These are phyloP conservation scores for Pascua sp. DNA, from an alignment of 1,284 basidiomycete species.

Conservation along the genomic window DNA sequence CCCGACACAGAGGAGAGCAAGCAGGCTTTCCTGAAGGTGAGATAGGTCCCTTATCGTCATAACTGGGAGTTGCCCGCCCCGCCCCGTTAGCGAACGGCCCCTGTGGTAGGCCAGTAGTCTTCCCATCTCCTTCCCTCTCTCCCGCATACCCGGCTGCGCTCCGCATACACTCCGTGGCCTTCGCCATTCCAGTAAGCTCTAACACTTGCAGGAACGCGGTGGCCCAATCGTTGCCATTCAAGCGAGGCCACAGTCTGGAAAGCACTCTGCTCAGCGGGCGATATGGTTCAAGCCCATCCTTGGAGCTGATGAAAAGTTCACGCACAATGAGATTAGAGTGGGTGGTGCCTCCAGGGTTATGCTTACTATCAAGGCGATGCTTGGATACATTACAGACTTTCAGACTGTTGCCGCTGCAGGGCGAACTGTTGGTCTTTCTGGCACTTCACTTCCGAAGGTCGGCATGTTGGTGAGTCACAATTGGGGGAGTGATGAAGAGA, in stretches of 20 bases:
- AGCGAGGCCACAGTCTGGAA: slow-evolving; percentile 14
- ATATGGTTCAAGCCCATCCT: slow-evolving; percentile 71
- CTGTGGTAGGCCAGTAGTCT: too few species aligned
- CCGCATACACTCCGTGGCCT: too few species aligned
- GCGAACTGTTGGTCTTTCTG: slow-evolving; percentile 61
- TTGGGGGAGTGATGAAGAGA: background rate
- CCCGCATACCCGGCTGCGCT: too few species aligned
- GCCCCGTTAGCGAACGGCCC: too few species aligned
- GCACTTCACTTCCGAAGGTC: slow-evolving; percentile 46
- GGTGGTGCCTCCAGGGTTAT: too few species aligned
- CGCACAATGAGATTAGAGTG: slow-evolving; percentile 67
- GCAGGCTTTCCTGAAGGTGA: too few species aligned
- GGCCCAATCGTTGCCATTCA: too few species aligned
- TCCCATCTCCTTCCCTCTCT: too few species aligned
- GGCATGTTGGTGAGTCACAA: slow-evolving; percentile 63
- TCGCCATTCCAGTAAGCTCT: background rate
- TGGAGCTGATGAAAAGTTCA: slow-evolving; percentile 57
- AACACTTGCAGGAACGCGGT: background rate
- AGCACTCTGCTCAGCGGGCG: slow-evolving; percentile 54
- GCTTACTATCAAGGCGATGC: slow-evolving; percentile 57
- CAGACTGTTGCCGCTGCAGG: slow-evolving; percentile 67
- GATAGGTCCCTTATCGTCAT: too few species aligned
- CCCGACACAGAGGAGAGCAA: too few species aligned
- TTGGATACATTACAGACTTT: slow-evolving; percentile 79
- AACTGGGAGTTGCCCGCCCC: too few species aligned